A percentile compares a stretch with the other conserved stretches of the same genome.
Conservation (phyloP, 1,284 basidiomycete species). For the Rhodotorula sp. region DNA sequence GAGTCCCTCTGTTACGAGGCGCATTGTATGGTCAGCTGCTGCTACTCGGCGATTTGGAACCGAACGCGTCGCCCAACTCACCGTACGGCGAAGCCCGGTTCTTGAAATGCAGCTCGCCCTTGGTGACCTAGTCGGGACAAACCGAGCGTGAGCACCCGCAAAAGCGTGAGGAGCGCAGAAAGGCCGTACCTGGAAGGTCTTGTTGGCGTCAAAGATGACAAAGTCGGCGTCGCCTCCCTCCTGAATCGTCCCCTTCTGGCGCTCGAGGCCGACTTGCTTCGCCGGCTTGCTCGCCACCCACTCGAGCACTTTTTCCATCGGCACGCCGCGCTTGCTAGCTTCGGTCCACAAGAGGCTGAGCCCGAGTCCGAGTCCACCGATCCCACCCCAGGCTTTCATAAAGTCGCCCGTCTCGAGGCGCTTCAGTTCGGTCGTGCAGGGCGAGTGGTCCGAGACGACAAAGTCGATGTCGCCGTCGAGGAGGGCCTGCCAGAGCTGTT, state of each 20-base stretch:
- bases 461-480: slow-evolving; percentile 77
- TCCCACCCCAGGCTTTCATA: slow-evolving; percentile 89
- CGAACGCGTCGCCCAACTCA: not conserved
- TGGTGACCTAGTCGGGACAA: slow-evolving; percentile 60
- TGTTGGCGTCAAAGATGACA: slow-evolving; percentile 74
- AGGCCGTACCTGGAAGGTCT: slow-evolving; percentile 57
- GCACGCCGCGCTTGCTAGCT: slow-evolving; percentile 56
- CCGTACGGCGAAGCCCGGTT: slow-evolving; percentile 86
- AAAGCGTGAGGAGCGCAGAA: not conserved
- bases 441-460: slow-evolving; percentile 90
- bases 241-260: slow-evolving; percentile 66
- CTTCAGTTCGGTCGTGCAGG: slow-evolving; percentile 79
- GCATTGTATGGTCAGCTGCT: not conserved
- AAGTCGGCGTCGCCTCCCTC: slow-evolving; percentile 80
- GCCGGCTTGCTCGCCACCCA: slow-evolving; percentile 74
- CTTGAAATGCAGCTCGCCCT: slow-evolving; percentile 74
- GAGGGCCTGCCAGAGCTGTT: slow-evolving; percentile 74
- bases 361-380: slow-evolving; percentile 81
- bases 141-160: not conserved
- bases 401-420: slow-evolving; percentile 72
- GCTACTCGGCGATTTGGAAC: no score
- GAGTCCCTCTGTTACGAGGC: slow-evolving; percentile 55
- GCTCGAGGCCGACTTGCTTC: slow-evolving; percentile 67
- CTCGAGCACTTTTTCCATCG: slow-evolving; percentile 63
- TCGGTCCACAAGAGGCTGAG: slow-evolving; percentile 83